Conservation (phyloP, 257 asterid species). For the Penstemon davidsonii region DNA sequence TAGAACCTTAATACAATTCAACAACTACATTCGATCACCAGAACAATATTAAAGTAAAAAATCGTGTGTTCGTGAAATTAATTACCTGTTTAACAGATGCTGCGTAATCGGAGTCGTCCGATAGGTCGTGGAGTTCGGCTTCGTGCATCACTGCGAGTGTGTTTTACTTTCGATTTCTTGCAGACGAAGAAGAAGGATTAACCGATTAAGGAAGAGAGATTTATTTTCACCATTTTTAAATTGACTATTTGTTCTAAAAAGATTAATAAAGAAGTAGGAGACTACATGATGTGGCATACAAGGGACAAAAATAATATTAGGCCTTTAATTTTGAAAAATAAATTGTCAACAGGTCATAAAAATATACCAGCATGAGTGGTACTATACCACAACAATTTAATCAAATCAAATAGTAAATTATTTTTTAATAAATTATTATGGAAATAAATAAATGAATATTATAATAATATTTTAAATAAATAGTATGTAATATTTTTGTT, state of each 20-base stretch:
- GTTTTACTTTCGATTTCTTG: constrained; percentile 14
- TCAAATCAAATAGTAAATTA: too few relatives aligned
- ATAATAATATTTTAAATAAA: too few relatives aligned
- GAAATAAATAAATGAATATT: too few relatives aligned
- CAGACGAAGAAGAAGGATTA: constrained; percentile 31
- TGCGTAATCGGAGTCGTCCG: constrained; percentile 94
- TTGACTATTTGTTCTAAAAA: not conserved
- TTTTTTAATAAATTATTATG: too few relatives aligned
- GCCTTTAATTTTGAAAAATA: not conserved
- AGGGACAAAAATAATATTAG: too few relatives aligned
- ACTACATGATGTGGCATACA: not conserved
- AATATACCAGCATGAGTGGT: too few relatives aligned
- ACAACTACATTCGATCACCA: constrained; percentile 12
- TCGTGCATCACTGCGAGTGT: constrained; percentile 56
- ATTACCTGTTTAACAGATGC: constrained; percentile 81
- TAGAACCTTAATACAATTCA: not conserved
- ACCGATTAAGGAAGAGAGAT: too few relatives aligned
- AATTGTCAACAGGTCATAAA: too few relatives aligned
- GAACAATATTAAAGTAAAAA: not conserved
- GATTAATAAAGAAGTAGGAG: too few relatives aligned
- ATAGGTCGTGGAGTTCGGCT: constrained; percentile 66
- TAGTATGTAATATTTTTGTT: too few relatives aligned
- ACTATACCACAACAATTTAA: too few relatives aligned
- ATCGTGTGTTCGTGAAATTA: not conserved
- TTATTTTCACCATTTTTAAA: too few relatives aligned